Evolutionary conservation across 2,329 filamentous ascomycete genomes (phyloP), one percentile per base, ranked within the genome.

Genomic region (Phialophora expanda): DNA sequence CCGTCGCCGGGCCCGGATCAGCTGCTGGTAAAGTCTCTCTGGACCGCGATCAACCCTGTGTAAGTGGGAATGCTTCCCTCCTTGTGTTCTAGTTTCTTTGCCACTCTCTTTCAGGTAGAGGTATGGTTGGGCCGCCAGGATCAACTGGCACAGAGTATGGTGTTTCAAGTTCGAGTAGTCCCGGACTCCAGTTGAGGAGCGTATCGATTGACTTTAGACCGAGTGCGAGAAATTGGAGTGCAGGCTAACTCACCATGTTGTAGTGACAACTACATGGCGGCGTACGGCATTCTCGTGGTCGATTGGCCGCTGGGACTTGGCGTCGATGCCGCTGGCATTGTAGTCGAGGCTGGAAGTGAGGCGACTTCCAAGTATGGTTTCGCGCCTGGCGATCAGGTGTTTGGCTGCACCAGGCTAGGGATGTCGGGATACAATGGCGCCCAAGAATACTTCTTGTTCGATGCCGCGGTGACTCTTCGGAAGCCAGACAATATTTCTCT

Each of bases 361-460:
- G 74, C 75, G 6, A 70, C 71, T 30, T 65, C 69, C 14, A 65
- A 64, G 14, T 69, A 70, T 58, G 65, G 66, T 44, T 75, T 76
- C 67, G 73, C 74, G 64, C 67, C 72, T 50, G 76, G 75, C 2
- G 74, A 76, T 64, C 56, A 72, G 20, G 74, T 77, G 14, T 75
- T 69, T 67, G 75, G 75, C 24, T 76, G 75, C 64, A 74, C 74
- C 2, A 71, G 75, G 44, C 61, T 76, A 6, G 75, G 75, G 1
- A 60, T 20, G 4, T 61, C 63, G 26, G 71, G 69, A 17, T 73
- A 75, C 61, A 66, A 67, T 17, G 61, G 73, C 17, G 73, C 69
- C 56, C 73, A 75, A 58, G 74, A 77, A 72, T 75, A 75, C 72
- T 71, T 74, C 54, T 68, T 78, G 34, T 75, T 76, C 70, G 74